phyloP scores from a whole-genome alignment of 2,329 filamentous ascomycete genomes.

The Botrytis deweyae region DNA sequence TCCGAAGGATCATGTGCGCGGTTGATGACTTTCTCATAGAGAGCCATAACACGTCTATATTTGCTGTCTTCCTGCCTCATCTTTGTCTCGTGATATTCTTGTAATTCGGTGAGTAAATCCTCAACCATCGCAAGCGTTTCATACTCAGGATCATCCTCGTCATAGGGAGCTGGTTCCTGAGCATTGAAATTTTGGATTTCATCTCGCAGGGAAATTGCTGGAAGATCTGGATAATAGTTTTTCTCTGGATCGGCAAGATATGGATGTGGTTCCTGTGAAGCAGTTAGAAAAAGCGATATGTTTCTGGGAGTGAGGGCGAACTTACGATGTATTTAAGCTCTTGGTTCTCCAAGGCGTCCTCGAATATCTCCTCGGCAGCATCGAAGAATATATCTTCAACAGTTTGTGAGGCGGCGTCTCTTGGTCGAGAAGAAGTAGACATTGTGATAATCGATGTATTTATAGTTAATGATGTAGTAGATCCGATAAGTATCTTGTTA shows the following conservation, averaged over 20 bases:
- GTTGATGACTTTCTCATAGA: not conserved
- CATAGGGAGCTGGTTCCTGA: not conserved
- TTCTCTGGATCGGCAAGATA: not conserved
- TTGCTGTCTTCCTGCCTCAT: not conserved
- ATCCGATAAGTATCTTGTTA: too few species aligned
- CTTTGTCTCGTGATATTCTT: not conserved
- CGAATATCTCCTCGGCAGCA: not conserved
- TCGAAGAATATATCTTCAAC: not conserved
- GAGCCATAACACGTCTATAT: not conserved
- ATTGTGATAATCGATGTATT: not conserved
- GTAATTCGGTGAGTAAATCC: not conserved
- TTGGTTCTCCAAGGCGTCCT: not conserved
- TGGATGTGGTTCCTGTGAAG: not conserved
- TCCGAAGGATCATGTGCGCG: not conserved
- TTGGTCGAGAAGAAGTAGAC: not conserved
- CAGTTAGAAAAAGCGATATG: not conserved
- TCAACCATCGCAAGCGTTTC: not conserved
- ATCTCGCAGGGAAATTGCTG: not conserved
- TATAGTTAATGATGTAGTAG: too few species aligned
- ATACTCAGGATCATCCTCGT: not conserved
- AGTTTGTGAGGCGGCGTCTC: not conserved
- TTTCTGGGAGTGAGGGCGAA: too few species aligned
- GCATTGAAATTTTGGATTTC: not conserved
- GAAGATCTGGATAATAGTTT: not conserved
- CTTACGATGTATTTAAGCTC: not conserved